Base-by-base conservation (phyloP, 1,284 basidiomycete genomes). In the Rhodofomes roseus region DNA sequence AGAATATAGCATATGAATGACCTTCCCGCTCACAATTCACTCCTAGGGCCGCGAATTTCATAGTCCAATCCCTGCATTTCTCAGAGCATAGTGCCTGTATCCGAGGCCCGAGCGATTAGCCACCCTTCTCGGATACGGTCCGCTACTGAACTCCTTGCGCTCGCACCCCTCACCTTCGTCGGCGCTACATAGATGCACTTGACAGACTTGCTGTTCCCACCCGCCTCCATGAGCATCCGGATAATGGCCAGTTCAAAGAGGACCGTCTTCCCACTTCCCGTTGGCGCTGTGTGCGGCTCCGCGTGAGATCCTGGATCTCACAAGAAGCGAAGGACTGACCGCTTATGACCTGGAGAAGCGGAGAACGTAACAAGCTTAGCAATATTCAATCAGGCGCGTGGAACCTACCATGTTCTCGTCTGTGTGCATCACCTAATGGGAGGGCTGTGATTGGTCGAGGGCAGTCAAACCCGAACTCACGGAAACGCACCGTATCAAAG, bases 121-220 rank as follows among this genome's bases (percentile, higher is more conserved):
- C 23, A 14, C 29, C 2, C 12, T 48, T 22, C 39, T 34, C 43
- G 41, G 48, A 34, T 31, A 22, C 50, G 34, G 53, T 25, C 37
- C 56, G 44, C 37, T 37, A 14, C 34, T 41, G 40, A 22, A 14
- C 16, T 25, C 36, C 25, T 34, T 16, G 25, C 20, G n/a, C 8
- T 34, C 16, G n/a, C 2, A 25, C 1, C 36, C 54, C 59, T 54
- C 62, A 90, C 93, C 81, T 97, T 96, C 1, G 95, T 97, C 0
- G 95, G 96, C 0, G 96, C 94, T 70, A 99, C 87, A 69, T 99
- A 99, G 23, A 99, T 87, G 59, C 92, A 93, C 74, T 91, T 91
- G 7, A 76, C 68, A 9, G 71, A 65, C 23, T 71, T 69, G n/a
- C 73, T 70, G 9, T 70, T 69, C 23, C 74, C 71, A 54, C 73